Base-by-base conservation (phyloP, 495 filamentous ascomycete species). In the Hypoxylon lenormandii region DNA sequence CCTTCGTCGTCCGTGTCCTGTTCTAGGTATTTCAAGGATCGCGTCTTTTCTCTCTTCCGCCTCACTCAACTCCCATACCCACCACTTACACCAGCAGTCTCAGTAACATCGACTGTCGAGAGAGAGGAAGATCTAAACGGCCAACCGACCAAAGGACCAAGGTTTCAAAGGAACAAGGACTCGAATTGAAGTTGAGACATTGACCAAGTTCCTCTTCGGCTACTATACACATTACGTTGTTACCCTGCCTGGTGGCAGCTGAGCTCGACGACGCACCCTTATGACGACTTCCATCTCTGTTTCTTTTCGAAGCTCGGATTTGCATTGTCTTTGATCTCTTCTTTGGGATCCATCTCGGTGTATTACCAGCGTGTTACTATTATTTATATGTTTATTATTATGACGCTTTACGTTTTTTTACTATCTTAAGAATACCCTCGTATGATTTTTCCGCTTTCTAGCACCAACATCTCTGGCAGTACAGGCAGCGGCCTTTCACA, bases 371-470 rank as follows among this genome's bases (percentile, higher is more conserved):
- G 68, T 62, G 57, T 64, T 64, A 47, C 40, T 64, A 56, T 53
- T 69, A 68, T 61, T 51, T 60, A 62, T 30, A 70, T 70, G 28
- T 70, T 66, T 43, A 61, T 60, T 71, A 22, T 71, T 40, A 71
- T 63, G 62, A 71, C 58, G 51, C 38, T 66, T 63, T 62, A 71
- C 62, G 68, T 47, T 71, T 58, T 66, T 33, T 15, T 63, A 36
- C 53, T 66, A 38, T 71, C 28, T 70, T 70, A 71, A 26, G 68
- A 71, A 71, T 71, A 71, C 62, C 68, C 62, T 71, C 62, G 61
- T 53, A 71, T 57, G 37, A 57, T 62, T 47, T 23, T 40, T 52
- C 23, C 60, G 42, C 40, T 49, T 52, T 54, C 18, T 62, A 49
- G 61, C 61, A 70, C 55, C 61, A 56, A 6, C 52, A n/a, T n/a